Conservation (phyloP, 495 filamentous ascomycete genomes). For the Penicillium robsamsonii region DNA sequence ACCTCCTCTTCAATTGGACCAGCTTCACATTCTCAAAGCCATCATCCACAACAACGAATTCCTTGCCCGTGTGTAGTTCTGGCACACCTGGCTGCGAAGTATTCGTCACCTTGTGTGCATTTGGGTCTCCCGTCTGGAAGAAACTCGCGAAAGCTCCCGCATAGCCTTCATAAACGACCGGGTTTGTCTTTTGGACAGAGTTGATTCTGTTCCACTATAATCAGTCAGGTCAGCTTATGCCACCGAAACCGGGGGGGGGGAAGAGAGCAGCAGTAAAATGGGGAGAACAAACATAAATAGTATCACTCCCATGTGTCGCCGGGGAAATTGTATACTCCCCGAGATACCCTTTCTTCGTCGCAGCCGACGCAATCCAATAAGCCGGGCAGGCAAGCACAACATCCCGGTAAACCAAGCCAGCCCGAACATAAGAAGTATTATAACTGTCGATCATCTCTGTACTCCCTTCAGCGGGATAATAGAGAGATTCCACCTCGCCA, state of each 20-base stretch:
- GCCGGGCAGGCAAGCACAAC: conserved; percentile 59
- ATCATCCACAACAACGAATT: conserved; percentile 50
- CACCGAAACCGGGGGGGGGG: not conserved
- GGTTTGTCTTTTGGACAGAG: conserved; percentile 50
- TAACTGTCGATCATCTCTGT: conserved; percentile 45
- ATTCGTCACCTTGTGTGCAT: conserved; percentile 55
- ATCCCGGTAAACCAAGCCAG: conserved; percentile 57
- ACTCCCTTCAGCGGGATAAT: conserved; percentile 46
- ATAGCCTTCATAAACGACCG: conserved; percentile 55
- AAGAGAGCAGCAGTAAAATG: not conserved
- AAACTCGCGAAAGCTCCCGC: conserved; percentile 60
- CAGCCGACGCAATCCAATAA: conserved; percentile 53
- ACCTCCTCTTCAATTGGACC: conserved; percentile 42
- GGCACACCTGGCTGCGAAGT: conserved; percentile 46
- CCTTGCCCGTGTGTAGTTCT: conserved; percentile 33
- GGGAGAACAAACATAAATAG: conserved; percentile 47
- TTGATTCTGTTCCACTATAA: conserved; percentile 57
- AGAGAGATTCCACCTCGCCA: conserved; percentile 32
- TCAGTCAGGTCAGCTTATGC: conserved; percentile 1
- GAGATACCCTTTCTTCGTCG: conserved; percentile 45
- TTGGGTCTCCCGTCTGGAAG: conserved; percentile 58
- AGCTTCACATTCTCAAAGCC: conserved; percentile 43
- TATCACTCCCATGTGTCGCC: conserved; percentile 59
- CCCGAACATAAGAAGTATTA: conserved; percentile 46
- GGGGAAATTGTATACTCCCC: conserved; percentile 60